Conservation (phyloP, 2,329 filamentous ascomycete species). For the Fusarium austroafricanum region DNA sequence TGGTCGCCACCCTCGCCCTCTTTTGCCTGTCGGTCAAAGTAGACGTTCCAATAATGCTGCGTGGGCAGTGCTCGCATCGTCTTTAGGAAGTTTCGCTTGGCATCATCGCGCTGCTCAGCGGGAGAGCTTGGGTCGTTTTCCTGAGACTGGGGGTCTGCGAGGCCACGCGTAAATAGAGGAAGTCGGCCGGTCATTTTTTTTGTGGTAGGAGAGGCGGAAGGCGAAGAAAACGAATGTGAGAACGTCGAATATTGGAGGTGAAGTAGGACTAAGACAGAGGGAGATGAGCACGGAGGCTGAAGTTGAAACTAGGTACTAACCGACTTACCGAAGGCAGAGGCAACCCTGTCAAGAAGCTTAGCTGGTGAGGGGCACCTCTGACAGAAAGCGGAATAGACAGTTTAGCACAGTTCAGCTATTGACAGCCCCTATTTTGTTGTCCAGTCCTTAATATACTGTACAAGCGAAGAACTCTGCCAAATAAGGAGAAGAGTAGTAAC, state of each 20-base stretch:
- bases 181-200: constrained; percentile 68
- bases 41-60: constrained; percentile 84
- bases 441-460: neutral
- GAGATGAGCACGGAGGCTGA: constrained; percentile 30
- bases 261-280: constrained; percentile 1
- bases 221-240: constrained; percentile 28
- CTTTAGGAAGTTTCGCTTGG: constrained; percentile 85
- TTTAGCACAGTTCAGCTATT: constrained; percentile 8
- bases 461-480: neutral
- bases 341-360: constrained; percentile 24
- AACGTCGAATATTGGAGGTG: constrained; percentile 7
- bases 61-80: constrained; percentile 78
- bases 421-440: constrained; percentile 17
- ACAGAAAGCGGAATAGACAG: constrained; percentile 38
- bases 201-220: neutral
- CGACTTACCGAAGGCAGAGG: neutral
- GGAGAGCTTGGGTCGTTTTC: constrained; percentile 72
- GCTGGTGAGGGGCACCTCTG: constrained; percentile 42
- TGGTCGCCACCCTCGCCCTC: constrained; percentile 53
- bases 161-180: constrained; percentile 70
- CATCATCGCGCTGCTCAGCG: constrained; percentile 78
- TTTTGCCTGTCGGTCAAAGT: constrained; percentile 67
- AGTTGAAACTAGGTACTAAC: constrained; percentile 33
- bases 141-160: constrained; percentile 71
- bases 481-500: neutral